Evolutionary conservation across 2,329 filamentous ascomycete genomes (phyloP).

Genomic region (Pseudogymnoascus sp.): DNA sequence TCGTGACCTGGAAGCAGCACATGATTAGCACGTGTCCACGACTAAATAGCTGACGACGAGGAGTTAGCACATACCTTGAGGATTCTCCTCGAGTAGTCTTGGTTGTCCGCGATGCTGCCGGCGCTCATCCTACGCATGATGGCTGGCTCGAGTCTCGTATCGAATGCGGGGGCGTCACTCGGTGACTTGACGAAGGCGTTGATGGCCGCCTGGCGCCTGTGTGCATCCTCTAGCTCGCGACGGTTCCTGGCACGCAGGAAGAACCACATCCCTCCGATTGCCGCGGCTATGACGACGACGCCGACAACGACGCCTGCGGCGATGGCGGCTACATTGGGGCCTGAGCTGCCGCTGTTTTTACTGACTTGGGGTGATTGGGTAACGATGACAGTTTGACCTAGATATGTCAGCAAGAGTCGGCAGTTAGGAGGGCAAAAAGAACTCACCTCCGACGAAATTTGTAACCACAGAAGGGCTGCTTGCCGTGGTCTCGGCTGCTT

Average conservation of each 20-base stretch:
- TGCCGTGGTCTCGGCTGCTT: background rate
- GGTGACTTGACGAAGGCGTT: slow-evolving; percentile 66
- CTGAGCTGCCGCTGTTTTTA: background rate
- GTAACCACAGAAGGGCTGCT: background rate
- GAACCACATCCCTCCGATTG: slow-evolving; percentile 62
- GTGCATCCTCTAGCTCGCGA: slow-evolving; percentile 72
- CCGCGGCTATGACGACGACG: slow-evolving; percentile 57
- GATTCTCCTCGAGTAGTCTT: slow-evolving; percentile 93
- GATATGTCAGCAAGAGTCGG: background rate
- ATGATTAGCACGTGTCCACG: background rate
- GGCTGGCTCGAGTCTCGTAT: slow-evolving; percentile 76
- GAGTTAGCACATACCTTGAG: slow-evolving; percentile 61
- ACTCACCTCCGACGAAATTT: background rate
- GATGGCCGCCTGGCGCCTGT: slow-evolving; percentile 70
- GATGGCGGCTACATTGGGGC: slow-evolving; percentile 71
- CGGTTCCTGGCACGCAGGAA: slow-evolving; percentile 68
- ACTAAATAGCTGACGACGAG: slow-evolving; percentile 9
- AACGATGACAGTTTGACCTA: background rate
- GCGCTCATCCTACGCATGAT: slow-evolving; percentile 82
- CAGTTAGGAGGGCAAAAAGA: background rate
- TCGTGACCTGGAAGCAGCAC: background rate
- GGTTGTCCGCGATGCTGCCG: slow-evolving; percentile 92
- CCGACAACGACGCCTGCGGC: slow-evolving; percentile 83
- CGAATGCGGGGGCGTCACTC: slow-evolving; percentile 60
- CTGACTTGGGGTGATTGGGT: background rate